These are phyloP conservation scores for Fusarium siculi DNA, from an alignment of 2,329 filamentous ascomycete species.

Conservation along the genomic window DNA sequence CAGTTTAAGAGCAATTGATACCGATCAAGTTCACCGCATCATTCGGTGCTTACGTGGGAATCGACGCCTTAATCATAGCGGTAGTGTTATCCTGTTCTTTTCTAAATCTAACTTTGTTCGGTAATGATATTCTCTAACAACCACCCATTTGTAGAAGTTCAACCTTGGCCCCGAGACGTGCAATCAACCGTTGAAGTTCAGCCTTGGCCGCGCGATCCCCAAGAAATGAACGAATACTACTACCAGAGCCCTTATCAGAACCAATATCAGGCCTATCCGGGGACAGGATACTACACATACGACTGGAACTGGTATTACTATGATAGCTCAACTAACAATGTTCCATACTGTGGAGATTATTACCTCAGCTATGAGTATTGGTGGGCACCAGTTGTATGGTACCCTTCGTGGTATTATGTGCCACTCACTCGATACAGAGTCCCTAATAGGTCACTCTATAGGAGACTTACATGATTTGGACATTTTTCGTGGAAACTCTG, in stretches of 20 bases:
- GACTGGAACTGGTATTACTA: background rate
- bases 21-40: background rate
- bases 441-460: background rate
- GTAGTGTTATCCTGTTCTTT: background rate
- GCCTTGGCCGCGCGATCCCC: too few relatives aligned
- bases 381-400: background rate
- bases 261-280: background rate
- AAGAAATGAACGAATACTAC: background rate
- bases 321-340: background rate
- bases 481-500: fast-evolving
- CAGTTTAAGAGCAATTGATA: background rate
- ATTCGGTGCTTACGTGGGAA: background rate
- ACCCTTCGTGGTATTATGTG: background rate
- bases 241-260: background rate
- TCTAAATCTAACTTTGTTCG: fast-evolving
- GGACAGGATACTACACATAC: background rate
- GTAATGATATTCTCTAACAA: background rate
- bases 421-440: background rate
- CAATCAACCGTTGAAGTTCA: too few relatives aligned
- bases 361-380: background rate
- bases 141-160: background rate
- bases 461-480: background rate
- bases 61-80: background rate
- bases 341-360: background rate
- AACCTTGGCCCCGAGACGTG: background rate